Base-by-base conservation (phyloP, 148 eudicot genomes). In the Camellia sinensis region DNA sequence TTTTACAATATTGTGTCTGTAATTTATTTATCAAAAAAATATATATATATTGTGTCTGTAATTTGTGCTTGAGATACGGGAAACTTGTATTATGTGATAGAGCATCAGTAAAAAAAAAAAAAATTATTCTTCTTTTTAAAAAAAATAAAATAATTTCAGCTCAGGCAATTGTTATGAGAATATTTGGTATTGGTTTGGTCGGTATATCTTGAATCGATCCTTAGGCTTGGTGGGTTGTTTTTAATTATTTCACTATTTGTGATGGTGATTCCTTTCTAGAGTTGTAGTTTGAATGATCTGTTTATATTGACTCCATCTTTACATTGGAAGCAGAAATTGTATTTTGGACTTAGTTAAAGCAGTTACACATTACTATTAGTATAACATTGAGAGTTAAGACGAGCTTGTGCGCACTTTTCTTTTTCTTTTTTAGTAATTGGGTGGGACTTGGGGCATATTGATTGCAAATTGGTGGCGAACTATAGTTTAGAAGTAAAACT, bases 21-120 rank as follows among this genome's bases (percentile, higher is more conserved):
- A 6, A 80, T 4, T 43, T 44, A 29, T 29, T 29, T 29, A 29
- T 29, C 37, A 29, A 29, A 29, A 1, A 29, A 29, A 29, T 29
- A 29, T 29, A 29, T 29, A 29, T 29, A 45, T 76, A 9, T 10
- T 56, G 74, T 45, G 18, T 56, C 44, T 50, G 57, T 54, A 6
- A 80, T 4, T 43, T 44, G 54, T 37, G 45, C 12, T 13, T 11
- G 50, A 22, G 79, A 67, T 69, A 54, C 40, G 21, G 54, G 53
- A 37, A 64, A 53, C 70, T 74, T 43, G 1, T 80, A 40, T 64
- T 46, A 72, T 72, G 48, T 66, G 57, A 67, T 22, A n/a, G 22
- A 60, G 54, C 3, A 48, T 73, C 3, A 11, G 40, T 11, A 62
- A 6, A 45, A 13, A 8, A 19, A 5, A 2, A 57, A 40, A 6